phyloP scores from a whole-genome alignment of 768 basidiomycete genomes.

The Brasilioporus rufonigricans region DNA sequence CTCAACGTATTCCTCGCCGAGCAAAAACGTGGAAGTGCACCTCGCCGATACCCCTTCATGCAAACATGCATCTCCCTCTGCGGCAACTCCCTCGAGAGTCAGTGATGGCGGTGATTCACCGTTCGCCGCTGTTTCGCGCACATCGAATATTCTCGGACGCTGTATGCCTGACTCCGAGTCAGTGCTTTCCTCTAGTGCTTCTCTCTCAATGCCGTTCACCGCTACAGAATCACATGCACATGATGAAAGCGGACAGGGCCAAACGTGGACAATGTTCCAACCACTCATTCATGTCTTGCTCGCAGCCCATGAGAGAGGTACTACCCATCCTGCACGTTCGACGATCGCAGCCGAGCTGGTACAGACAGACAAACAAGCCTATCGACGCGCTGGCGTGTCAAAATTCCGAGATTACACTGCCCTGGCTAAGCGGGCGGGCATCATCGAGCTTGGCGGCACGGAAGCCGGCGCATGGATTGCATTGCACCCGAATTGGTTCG shows the following conservation, averaged over 20 bases:
- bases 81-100: neutral
- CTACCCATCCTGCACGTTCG: slow-evolving; percentile 37
- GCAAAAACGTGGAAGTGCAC: slow-evolving; percentile 7
- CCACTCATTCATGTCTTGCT: slow-evolving; percentile 26
- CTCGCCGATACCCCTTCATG: slow-evolving; percentile 1
- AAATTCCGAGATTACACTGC: slow-evolving; percentile 28
- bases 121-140: neutral
- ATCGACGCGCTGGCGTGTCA: slow-evolving; percentile 25
- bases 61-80: neutral
- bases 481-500: slow-evolving; percentile 27
- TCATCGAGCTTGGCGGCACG: slow-evolving; percentile 25
- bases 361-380: slow-evolving; percentile 24
- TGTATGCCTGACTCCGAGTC: neutral
- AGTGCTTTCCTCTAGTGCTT: neutral
- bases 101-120: slow-evolving; percentile 1
- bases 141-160: slow-evolving; percentile 2
- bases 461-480: slow-evolving; percentile 25
- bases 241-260: slow-evolving; percentile 8
- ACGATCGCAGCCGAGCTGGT: slow-evolving; percentile 35
- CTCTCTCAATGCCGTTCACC: slow-evolving; percentile 4
- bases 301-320: slow-evolving; percentile 29
- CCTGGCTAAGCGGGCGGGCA: slow-evolving; percentile 26
- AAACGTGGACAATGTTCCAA: slow-evolving; percentile 29
- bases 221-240: neutral
- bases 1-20: slow-evolving; percentile 4